Percentiles rank a stretch among this genome's conserved stretches.
Evolutionary conservation across 371 early-diverging fungal species (phyloP).

Genomic region (Mucor plumbeus): DNA sequence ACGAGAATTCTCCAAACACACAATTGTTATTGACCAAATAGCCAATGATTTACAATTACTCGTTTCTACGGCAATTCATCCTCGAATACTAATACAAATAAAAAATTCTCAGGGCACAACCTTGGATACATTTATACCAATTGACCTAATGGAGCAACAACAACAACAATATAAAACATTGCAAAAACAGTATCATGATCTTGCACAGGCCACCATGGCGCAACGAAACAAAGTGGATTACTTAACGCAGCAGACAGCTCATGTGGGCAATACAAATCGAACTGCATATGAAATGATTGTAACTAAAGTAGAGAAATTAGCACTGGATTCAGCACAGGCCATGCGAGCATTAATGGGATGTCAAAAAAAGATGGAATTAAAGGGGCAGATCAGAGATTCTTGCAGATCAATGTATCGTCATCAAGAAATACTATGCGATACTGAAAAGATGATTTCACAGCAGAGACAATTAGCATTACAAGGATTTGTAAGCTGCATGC

Average conservation of each 20-base stretch:
- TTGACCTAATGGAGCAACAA: constrained; percentile 1
- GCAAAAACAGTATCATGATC: constrained; percentile 8
- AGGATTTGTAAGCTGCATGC: constrained; percentile 23
- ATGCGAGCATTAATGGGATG: neutral
- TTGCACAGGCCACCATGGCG: constrained; percentile 16
- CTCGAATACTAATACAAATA: constrained; percentile 8
- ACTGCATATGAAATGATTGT: constrained; percentile 19
- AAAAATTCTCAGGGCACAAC: constrained; percentile 7
- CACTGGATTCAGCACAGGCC: constrained; percentile 11
- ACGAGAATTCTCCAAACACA: constrained; percentile 27
- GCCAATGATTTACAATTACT: constrained; percentile 18
- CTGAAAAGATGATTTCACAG: constrained; percentile 12
- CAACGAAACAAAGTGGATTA: constrained; percentile 18
- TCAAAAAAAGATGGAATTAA: constrained; percentile 2
- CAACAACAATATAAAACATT: neutral
- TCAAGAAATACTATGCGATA: constrained; percentile 6
- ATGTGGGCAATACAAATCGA: constrained; percentile 4
- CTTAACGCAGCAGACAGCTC: constrained; percentile 19
- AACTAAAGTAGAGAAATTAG: constrained; percentile 9
- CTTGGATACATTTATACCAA: constrained; percentile 11
- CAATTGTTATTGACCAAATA: constrained; percentile 12
- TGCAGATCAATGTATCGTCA: constrained; percentile 15
- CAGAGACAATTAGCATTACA: constrained; percentile 11
- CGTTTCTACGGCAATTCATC: constrained; percentile 16
- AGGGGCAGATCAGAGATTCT: neutral